Evolutionary conservation across 768 basidiomycete genomes (phyloP), one percentile per base, ranked within the genome.

Genomic region (Agrocybe pediades): DNA sequence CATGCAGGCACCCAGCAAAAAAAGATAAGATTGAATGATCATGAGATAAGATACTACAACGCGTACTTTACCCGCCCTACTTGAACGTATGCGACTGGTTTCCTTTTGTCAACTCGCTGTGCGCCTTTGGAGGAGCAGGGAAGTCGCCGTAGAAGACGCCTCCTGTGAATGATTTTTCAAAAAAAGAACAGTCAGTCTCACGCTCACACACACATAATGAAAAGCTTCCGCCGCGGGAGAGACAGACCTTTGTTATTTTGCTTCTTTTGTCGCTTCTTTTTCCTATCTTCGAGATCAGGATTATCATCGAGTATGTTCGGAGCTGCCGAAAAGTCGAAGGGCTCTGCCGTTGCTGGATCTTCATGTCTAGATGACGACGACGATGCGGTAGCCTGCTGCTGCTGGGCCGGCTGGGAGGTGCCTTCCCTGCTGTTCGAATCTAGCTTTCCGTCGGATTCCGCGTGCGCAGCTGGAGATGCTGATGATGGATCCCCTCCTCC

Each of bases 71-170:
- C 26, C n/a, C n/a, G n/a, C n/a, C n/a, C 39, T 78, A 78, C 72
- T 77, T 85, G 74, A 88, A 89, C 17, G 86, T 87, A 71, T 76
- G 73, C 33, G 87, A 86, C 70, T 82, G 81, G 66, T 90, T 89
- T 42, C 88, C 88, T 54, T 81, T 79, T 68, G 80, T 87, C 47
- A 86, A 61, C 56, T 88, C 85, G 56, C 82, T 82, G 52, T 83
- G 74, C 26, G 85, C 85, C 63, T 78, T 82, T 0, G 86, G 88
- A 19, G 85, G 82, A 19, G 81, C 81, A 53, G 80, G 83, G 74
- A 89, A 87, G 62, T 84, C 74, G 19, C 83, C 82, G 54, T 80
- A 78, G 42, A 73, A 74, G 24, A 56, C 61, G 40, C 74, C 78
- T 54, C 73, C 81, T 80, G 54, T 16, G 49, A 57, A 57, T 39